Conservation (phyloP, 257 asterid species). For the Salvia rosmarinus region DNA sequence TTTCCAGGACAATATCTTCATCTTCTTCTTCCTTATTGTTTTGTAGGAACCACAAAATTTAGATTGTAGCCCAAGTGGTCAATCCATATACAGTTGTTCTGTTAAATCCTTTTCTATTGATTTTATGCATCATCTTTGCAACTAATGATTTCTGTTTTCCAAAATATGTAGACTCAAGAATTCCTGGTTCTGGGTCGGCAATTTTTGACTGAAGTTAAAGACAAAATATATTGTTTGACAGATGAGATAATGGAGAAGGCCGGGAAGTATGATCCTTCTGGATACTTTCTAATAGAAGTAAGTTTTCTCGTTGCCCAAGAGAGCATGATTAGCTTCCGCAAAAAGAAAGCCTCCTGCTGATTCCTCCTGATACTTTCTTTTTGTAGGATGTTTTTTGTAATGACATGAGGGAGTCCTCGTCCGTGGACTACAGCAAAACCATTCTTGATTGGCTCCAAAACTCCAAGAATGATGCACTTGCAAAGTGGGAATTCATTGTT, state of each 20-base stretch:
- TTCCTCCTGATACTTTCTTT: conserved; percentile 24
- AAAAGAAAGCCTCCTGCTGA: not conserved
- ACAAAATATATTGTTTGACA: conserved; percentile 75
- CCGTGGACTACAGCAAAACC: conserved; percentile 74
- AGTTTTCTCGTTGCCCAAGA: conserved; percentile 22
- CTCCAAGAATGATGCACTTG: conserved; percentile 67
- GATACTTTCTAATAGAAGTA: conserved; percentile 91
- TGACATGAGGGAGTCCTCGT: conserved; percentile 62
- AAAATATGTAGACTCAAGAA: conserved; percentile 69
- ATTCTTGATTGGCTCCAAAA: conserved; percentile 82
- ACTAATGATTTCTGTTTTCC: conserved; percentile 33
- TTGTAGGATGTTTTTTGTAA: conserved; percentile 78
- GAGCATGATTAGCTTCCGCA: too few species aligned
- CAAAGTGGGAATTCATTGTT: conserved; percentile 78
- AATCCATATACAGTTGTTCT: too few species aligned
- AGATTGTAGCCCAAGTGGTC: too few species aligned
- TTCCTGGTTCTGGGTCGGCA: conserved; percentile 85
- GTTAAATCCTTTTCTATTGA: too few species aligned
- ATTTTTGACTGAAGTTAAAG: conserved; percentile 77
- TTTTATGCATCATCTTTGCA: conserved; percentile 13
- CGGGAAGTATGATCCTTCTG: conserved; percentile 69
- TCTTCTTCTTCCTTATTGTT: too few species aligned
- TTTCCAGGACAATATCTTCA: not conserved
- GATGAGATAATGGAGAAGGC: conserved; percentile 83
- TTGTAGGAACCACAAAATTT: too few species aligned